Evolutionary conservation across 495 filamentous ascomycete species (phyloP), one percentile per base, ranked within the genome.

Genomic region (Aspergillus saccharolyticus): DNA sequence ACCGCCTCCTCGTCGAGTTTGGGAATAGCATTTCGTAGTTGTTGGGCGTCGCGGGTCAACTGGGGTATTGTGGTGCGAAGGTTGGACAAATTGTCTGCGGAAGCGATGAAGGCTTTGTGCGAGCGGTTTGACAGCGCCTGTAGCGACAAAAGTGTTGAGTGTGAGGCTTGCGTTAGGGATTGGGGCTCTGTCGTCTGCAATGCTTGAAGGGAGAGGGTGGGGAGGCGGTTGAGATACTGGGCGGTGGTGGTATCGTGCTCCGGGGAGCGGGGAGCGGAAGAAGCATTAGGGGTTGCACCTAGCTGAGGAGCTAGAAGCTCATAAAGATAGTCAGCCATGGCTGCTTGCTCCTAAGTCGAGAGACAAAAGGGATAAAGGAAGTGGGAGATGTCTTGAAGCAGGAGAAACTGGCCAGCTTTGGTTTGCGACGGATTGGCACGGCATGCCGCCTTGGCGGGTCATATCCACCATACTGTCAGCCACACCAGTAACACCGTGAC

Each of bases 121-220:
- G 94, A 97, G 59, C 90, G 89, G 59, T 94, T 91, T 25, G 91
- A 93, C 51, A 97, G 82, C 0, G 85, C 81, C 65, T 99, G 94
- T 1, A 97, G 81, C 12, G 91, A 95, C 30, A 94, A 82, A 12
- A 89, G 81, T n/a, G 88, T 84, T 0, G 88, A 88, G 58, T 97
- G 90, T 7, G 86, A 85, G 46, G 88, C 81, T 62, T 96, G 90
- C 1, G 85, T 71, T 44, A 97, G 80, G 0, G 89, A 88, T 55
- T 91, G 85, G 8, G 86, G 86, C 65, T 99, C 95, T 28, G 82
- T 83, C 39, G 83, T 79, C 28, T 81, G 80, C 46, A 97, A 80
- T 9, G 89, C 81, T 22, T 83, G 74, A 12, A 96, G 77, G 1
- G 92, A 84, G 47, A 93, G 85, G 2, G 89, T 89, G n/a, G 88